Conservation (phyloP, 1,284 basidiomycete species). For the Athelia psychrophila region DNA sequence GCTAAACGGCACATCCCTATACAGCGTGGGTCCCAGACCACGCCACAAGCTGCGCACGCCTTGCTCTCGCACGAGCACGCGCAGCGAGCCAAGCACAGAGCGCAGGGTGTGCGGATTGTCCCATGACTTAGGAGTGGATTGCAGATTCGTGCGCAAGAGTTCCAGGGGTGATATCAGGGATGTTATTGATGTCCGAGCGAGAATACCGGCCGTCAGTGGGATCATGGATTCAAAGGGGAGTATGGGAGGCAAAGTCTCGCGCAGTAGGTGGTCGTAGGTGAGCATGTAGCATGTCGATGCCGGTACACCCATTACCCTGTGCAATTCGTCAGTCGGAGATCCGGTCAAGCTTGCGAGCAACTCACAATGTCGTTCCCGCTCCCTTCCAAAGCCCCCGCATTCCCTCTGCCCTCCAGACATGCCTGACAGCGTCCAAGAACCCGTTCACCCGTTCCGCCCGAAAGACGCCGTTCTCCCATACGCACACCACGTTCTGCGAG, state of each 20-base stretch:
- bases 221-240: constrained; percentile 56
- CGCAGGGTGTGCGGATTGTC: constrained; percentile 71
- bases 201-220: constrained; percentile 81
- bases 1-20: constrained; percentile 97
- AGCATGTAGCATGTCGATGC: constrained; percentile 95
- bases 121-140: constrained; percentile 76
- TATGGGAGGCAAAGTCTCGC: constrained; percentile 55
- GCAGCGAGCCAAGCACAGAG: constrained; percentile 63
- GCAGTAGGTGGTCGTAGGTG: constrained; percentile 89
- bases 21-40: constrained; percentile 88
- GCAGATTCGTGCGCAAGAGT: constrained; percentile 91
- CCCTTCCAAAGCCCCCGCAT: constrained; percentile 87
- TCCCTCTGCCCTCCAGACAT: constrained; percentile 78
- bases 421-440: constrained; percentile 77
- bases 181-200: constrained; percentile 81
- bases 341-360: constrained; percentile 9
- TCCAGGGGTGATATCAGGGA: constrained; percentile 88
- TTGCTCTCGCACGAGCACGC: constrained; percentile 55
- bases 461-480: constrained; percentile 73
- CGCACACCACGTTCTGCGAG: constrained; percentile 64
- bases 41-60: constrained; percentile 83
- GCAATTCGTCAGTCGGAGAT: constrained; percentile 13
- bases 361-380: constrained; percentile 83
- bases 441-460: constrained; percentile 73
- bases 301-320: constrained; percentile 87